Evolutionary conservation across 345 rosid species (phyloP).

Genomic region (Citrus unshiu): DNA sequence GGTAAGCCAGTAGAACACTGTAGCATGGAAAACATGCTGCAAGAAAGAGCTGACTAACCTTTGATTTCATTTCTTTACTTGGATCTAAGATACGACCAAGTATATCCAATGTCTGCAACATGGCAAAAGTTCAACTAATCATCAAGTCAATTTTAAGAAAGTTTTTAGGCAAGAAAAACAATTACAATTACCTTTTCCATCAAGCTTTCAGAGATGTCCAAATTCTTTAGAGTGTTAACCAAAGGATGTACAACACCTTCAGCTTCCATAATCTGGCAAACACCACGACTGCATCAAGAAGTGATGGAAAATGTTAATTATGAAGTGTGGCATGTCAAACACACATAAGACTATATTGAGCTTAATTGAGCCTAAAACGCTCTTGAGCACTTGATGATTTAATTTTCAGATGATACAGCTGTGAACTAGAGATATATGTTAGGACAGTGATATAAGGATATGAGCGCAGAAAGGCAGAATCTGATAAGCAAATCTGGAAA

Average conservation of each 20-base stretch:
- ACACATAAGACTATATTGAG: background rate
- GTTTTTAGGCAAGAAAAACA: slow-evolving; percentile 7
- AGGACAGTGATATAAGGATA: background rate
- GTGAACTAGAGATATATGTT: background rate
- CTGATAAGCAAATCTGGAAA: background rate
- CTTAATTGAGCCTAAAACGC: background rate
- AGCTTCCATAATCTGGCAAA: slow-evolving; percentile 66
- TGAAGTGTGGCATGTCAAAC: slow-evolving; percentile 1
- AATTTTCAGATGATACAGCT: background rate
- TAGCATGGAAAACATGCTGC: slow-evolving; percentile 4
- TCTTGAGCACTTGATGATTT: background rate
- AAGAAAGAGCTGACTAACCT: slow-evolving; percentile 43
- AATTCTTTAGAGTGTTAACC: slow-evolving; percentile 48
- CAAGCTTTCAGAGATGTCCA: slow-evolving; percentile 35
- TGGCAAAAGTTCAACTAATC: slow-evolving; percentile 14
- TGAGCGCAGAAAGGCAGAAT: background rate
- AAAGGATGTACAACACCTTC: slow-evolving; percentile 58
- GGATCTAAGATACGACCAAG: slow-evolving; percentile 74
- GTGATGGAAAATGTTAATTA: background rate
- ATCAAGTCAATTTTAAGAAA: slow-evolving; percentile 8
- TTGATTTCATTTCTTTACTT: slow-evolving; percentile 67
- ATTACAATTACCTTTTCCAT: slow-evolving; percentile 53
- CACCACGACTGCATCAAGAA: slow-evolving; percentile 51
- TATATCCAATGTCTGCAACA: slow-evolving; percentile 61
- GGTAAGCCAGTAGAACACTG: slow-evolving; percentile 16